phyloP scores from a whole-genome alignment of 371 early-diverging fungal genomes.

The Actinomortierella wolfii region DNA sequence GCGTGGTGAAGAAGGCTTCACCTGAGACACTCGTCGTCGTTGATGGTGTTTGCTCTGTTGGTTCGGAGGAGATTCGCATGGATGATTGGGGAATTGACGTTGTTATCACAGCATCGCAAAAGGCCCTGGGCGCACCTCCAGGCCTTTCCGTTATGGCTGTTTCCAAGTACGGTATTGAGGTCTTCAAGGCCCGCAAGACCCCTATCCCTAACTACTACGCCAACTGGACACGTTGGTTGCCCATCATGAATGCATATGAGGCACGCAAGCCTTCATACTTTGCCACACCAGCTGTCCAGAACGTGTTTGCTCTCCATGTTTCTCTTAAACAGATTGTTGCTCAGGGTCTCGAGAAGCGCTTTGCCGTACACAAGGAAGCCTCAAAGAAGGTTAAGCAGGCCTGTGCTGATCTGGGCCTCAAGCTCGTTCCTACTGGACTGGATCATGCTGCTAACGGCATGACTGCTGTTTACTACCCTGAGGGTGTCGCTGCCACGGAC shows the following conservation, averaged over 20 bases:
- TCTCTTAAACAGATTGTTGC: slow-evolving; percentile 81
- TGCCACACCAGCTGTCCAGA: slow-evolving; percentile 97
- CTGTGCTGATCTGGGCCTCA: slow-evolving; percentile 74
- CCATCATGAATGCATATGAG: slow-evolving; percentile 95
- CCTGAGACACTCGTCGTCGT: slow-evolving; percentile 91
- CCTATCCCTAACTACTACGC: slow-evolving; percentile 76
- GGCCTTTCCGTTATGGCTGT: slow-evolving; percentile 87
- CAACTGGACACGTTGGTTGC: slow-evolving; percentile 87
- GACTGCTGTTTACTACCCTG: slow-evolving; percentile 95
- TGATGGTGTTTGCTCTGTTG: slow-evolving; percentile 97
- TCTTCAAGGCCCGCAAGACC: slow-evolving; percentile 73
- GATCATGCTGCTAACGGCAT: slow-evolving; percentile 88
- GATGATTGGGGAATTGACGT: slow-evolving; percentile 93
- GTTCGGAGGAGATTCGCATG: slow-evolving; percentile 90
- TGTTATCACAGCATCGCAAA: slow-evolving; percentile 92
- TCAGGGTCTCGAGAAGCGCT: slow-evolving; percentile 53
- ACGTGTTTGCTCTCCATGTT: slow-evolving; percentile 86
- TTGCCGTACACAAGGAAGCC: slow-evolving; percentile 72
- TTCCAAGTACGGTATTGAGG: slow-evolving; percentile 71
- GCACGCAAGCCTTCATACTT: slow-evolving; percentile 91
- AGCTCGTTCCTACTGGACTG: slow-evolving; percentile 65
- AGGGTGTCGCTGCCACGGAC: slow-evolving; percentile 76
- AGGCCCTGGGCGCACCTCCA: slow-evolving; percentile 93
- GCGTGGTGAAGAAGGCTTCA: slow-evolving; percentile 73
- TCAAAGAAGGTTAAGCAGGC: slow-evolving; percentile 76